Evolutionary conservation across 2,329 filamentous ascomycete species (phyloP).

Genomic region (Orbilia oligospora): DNA sequence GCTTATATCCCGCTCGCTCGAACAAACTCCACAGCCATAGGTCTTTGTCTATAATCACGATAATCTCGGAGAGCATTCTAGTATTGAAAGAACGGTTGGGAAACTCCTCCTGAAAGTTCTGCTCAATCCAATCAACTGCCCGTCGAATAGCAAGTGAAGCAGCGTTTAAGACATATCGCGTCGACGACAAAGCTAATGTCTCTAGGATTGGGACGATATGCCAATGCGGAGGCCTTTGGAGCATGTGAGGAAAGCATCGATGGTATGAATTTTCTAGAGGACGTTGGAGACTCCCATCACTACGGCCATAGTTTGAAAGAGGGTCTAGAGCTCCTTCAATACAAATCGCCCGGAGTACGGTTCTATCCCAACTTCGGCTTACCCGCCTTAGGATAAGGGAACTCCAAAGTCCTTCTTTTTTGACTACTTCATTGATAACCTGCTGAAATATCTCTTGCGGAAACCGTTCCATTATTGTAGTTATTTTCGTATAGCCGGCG

Average conservation of each 20-base stretch:
- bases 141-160: conserved; percentile 11
- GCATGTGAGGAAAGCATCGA: conserved; percentile 15
- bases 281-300: neutral
- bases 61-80: conserved; percentile 5
- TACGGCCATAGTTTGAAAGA: conserved; percentile 17
- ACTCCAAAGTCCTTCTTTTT: conserved; percentile 20
- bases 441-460: conserved; percentile 36
- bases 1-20: neutral
- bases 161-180: conserved; percentile 13
- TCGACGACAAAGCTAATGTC: conserved; percentile 8
- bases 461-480: conserved; percentile 15
- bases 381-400: conserved; percentile 20
- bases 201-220: conserved; percentile 25
- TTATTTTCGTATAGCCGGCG: neutral
- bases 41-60: conserved; percentile 23
- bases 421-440: conserved; percentile 12
- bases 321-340: conserved; percentile 31
- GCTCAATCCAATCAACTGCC: conserved; percentile 24
- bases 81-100: conserved; percentile 8
- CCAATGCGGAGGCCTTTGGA: conserved; percentile 28
- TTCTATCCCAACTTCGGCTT: conserved; percentile 7
- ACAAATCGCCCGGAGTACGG: conserved; percentile 37
- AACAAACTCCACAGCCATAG: conserved; percentile 30
- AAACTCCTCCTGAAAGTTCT: conserved; percentile 11
- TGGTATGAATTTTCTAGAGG: neutral